A percentile compares a stretch with the other conserved stretches of the same genome.
phyloP scores from a whole-genome alignment of 306 rosid genomes.

The Cotoneaster glaucophyllus region DNA sequence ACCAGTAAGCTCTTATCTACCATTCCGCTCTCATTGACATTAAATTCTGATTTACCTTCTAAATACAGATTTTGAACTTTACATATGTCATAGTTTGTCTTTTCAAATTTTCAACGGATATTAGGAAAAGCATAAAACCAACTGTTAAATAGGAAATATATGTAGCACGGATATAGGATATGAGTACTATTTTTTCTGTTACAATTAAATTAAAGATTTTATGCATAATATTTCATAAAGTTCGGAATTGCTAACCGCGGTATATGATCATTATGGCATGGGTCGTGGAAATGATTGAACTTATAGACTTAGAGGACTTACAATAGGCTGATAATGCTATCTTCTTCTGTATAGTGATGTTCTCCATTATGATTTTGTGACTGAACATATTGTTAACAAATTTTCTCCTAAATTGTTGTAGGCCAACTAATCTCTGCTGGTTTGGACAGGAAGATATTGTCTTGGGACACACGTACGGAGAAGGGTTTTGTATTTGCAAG shows the following conservation, averaged over 20 bases:
- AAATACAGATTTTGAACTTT: constrained; percentile 7
- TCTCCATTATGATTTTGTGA: background rate
- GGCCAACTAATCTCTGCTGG: constrained; percentile 76
- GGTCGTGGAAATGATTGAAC: background rate
- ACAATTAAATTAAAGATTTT: no score
- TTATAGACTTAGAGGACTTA: no score
- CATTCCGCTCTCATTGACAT: background rate
- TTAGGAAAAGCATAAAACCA: background rate
- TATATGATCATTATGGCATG: background rate
- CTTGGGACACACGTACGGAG: constrained; percentile 56
- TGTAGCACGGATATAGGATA: background rate
- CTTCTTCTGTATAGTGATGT: background rate
- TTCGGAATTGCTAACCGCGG: background rate
- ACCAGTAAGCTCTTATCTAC: constrained; percentile 46
- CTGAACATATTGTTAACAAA: background rate
- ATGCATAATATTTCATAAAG: no score
- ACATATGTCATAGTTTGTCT: constrained; percentile 22
- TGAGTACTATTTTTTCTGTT: no score
- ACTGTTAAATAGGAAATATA: background rate
- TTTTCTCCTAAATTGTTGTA: constrained; percentile 18
- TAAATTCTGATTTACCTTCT: background rate
- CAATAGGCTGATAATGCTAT: background rate
- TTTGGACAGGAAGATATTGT: constrained; percentile 54
- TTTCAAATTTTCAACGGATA: background rate
- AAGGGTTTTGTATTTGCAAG: constrained; percentile 28